These are phyloP conservation scores for Cyberlindnera subsufficiens DNA, from an alignment of 805 yeast species.

Conservation along the genomic window DNA sequence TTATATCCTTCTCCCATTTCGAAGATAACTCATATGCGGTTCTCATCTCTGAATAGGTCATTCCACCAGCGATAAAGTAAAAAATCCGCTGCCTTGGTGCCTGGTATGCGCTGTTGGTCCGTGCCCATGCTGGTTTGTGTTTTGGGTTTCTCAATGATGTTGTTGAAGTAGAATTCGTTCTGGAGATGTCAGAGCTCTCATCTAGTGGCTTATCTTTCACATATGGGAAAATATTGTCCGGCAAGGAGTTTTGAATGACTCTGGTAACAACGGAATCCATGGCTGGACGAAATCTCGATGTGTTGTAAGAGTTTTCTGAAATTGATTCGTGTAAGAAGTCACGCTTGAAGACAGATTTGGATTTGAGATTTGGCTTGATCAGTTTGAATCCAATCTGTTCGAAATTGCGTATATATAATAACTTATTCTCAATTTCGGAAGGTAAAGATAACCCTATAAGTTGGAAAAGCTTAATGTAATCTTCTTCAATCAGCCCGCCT, in stretches of 20 bases:
- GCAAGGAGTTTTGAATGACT: constrained; percentile 46
- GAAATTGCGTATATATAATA: constrained; percentile 54
- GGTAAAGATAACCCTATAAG: constrained; percentile 41
- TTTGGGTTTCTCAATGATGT: constrained; percentile 62
- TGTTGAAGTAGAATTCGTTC: constrained; percentile 29
- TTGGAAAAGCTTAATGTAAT: constrained; percentile 60
- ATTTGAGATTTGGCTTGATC: constrained; percentile 34
- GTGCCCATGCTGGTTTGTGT: constrained; percentile 76
- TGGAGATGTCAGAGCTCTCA: constrained; percentile 28
- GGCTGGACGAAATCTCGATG: constrained; percentile 72
- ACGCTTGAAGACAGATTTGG: constrained; percentile 38
- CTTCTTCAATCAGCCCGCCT: constrained; percentile 73
- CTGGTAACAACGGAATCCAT: constrained; percentile 51
- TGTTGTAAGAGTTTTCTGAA: constrained; percentile 41
- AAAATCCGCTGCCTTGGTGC: constrained; percentile 62
- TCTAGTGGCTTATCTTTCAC: constrained; percentile 67
- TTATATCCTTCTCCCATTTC: constrained; percentile 61
- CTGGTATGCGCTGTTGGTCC: constrained; percentile 28
- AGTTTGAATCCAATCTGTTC: constrained; percentile 52
- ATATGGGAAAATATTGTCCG: constrained; percentile 62
- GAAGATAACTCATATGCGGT: constrained; percentile 65
- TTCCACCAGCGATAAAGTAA: constrained; percentile 84
- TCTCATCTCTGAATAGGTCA: constrained; percentile 76
- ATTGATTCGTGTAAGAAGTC: constrained; percentile 49
- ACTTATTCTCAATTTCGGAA: constrained; percentile 35